These are phyloP conservation scores for Bipolaris oryzae DNA, from an alignment of 2,329 filamentous ascomycete genomes.

Conservation along the genomic window DNA sequence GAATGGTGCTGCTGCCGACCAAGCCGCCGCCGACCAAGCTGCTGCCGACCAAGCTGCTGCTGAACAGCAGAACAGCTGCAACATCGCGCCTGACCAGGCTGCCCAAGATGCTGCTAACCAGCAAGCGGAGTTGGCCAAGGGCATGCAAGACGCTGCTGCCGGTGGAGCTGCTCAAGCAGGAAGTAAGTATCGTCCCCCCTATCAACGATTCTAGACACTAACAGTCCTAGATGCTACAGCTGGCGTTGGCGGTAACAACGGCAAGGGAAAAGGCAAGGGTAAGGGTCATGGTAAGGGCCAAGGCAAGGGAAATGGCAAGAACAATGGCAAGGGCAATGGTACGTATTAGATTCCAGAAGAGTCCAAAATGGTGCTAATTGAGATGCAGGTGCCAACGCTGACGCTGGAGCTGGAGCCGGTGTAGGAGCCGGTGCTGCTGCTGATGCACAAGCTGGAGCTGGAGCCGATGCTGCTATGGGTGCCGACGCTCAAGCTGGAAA, in stretches of 20 bases:
- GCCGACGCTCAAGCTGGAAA: not conserved
- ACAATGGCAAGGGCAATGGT: constrained; percentile 8
- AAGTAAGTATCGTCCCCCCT: constrained; percentile 12
- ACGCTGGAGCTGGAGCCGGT: not conserved
- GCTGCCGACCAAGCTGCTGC: constrained; percentile 7
- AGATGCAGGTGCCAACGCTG: constrained; percentile 12
- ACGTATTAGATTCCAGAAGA: constrained; percentile 8
- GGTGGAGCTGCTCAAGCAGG: constrained; percentile 16
- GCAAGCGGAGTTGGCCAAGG: constrained; percentile 9
- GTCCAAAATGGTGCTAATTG: constrained; percentile 9
- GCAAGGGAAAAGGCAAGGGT: constrained; percentile 17
- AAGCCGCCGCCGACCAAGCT: no score
- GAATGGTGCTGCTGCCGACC: not conserved
- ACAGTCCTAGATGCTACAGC: constrained; percentile 16
- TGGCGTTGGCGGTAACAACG: constrained; percentile 11
- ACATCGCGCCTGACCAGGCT: constrained; percentile 5
- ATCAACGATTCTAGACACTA: not conserved
- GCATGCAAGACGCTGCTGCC: not conserved
- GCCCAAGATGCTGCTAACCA: constrained; percentile 5
- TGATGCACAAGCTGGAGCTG: not conserved
- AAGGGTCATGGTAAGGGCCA: constrained; percentile 13
- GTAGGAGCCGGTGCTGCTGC: not conserved
- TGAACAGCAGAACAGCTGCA: constrained; percentile 8
- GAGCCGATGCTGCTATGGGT: not conserved
- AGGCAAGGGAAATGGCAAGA: constrained; percentile 14